Conservation (phyloP, 768 basidiomycete species). For the Rubroboletus satanas region DNA sequence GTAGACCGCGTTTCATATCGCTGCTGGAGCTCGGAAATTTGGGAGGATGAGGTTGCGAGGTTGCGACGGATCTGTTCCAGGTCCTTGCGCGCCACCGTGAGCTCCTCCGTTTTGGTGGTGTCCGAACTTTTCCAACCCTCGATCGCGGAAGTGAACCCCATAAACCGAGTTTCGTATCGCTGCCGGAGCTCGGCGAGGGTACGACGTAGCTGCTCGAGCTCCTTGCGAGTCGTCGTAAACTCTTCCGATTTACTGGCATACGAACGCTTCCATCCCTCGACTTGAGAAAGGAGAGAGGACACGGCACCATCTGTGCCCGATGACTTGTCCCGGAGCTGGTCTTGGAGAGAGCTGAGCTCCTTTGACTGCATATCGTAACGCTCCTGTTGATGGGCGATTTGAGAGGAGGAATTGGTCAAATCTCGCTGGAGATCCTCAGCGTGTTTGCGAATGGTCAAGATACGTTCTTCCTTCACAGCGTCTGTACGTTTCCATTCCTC, state of each 20-base stretch:
- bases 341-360: background rate
- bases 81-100: background rate
- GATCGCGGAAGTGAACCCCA: too few species aligned
- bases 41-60: background rate
- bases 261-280: background rate
- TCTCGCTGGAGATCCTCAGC: background rate
- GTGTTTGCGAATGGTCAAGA: background rate
- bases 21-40: background rate
- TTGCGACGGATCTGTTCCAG: background rate
- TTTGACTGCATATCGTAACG: background rate
- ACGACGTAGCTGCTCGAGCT: background rate
- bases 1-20: background rate
- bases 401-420: background rate
- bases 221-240: background rate
- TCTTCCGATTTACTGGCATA: background rate
- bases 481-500: background rate
- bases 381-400: background rate
- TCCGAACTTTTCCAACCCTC: background rate
- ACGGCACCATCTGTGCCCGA: background rate
- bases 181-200: background rate
- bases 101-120: background rate
- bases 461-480: background rate
- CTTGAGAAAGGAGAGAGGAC: background rate
- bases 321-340: background rate
- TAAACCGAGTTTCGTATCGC: background rate